These are phyloP conservation scores for Trypanosoma cruzi DNA, from an alignment of 208 protist genomes.

Conservation along the genomic window DNA sequence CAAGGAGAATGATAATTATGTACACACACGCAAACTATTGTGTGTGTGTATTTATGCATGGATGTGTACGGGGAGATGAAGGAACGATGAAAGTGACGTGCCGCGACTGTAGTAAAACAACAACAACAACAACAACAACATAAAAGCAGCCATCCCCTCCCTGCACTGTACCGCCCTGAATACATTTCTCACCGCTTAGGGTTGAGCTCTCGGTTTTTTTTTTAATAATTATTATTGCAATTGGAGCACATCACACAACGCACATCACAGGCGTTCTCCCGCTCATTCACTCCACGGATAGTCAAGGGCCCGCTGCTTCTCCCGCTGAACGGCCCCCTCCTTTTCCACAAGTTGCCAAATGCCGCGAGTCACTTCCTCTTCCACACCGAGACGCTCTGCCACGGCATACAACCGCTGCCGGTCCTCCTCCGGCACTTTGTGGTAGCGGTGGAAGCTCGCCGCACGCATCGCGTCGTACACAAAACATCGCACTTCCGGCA, in stretches of 20 bases:
- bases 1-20: no score
- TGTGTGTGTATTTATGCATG: background rate
- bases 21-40: no score
- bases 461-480: slow-evolving; percentile 84
- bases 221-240: background rate
- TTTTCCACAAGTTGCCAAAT: slow-evolving; percentile 73
- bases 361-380: slow-evolving; percentile 34
- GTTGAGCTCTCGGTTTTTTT: no score
- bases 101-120: no score
- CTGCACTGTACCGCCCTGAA: no score
- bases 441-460: slow-evolving; percentile 55
- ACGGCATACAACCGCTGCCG: slow-evolving; percentile 47
- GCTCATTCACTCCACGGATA: slow-evolving; percentile 53
- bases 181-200: no score
- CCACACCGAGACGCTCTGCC: slow-evolving; percentile 38
- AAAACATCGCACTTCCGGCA: slow-evolving; percentile 75
- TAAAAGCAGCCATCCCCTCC: no score
- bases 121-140: no score
- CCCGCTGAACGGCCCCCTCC: slow-evolving; percentile 57
- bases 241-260: background rate
- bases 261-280: background rate
- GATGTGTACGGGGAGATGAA: background rate
- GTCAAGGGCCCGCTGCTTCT: slow-evolving; percentile 68
- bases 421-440: slow-evolving; percentile 45
- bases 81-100: no score